Evolutionary conservation across 768 basidiomycete genomes (phyloP), one percentile per base, ranked within the genome.

Genomic region (Myochromella boudieri): DNA sequence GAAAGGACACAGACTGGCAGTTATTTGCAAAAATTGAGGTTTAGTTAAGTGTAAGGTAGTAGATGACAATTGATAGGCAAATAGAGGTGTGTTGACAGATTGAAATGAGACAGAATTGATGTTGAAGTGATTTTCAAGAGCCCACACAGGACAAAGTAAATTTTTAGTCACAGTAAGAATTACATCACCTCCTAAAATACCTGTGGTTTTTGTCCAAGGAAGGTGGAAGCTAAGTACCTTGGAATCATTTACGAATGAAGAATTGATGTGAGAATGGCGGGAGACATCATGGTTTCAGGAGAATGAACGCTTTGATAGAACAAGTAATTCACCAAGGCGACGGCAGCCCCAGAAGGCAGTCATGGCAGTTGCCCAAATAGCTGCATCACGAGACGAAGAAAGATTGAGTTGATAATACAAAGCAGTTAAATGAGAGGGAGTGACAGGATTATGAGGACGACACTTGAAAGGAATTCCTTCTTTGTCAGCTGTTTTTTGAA

Each of bases 161-260:
- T 55, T 42, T 6, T 42, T 33, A 0, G 53, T 57, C 0, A 37
- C 39, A 0, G 57, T 60, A 0, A 62, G 36, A 7, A 54, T 48
- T 11, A 28, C 40, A 1, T 54, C 41, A 0, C 51, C 48, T 0
- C 61, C 54, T 0, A 17, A 4, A 0, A 38, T 29, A 0, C 31
- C 33, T 0, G 50, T 58, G 0, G 51, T 57, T 20, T 59, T 59
- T 0, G 59, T 58, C 53, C 55, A 62, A 0, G 52, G 51, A 0
- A 62, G 12, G 20, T 55, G 45, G 21, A 62, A 53, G 4, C 17
- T 29, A 25, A 42, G 17, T 0, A 47, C 34, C 11, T 38, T 25
- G n/a, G 6, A 3, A 3, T 8, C n/a, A 12, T 51, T 41, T 7
- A 40, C 42, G 6, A 5, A 8, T 1, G 28, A 42, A 6, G 11